Conservation (phyloP, 768 basidiomycete species). For the Rhizopogon rudus region DNA sequence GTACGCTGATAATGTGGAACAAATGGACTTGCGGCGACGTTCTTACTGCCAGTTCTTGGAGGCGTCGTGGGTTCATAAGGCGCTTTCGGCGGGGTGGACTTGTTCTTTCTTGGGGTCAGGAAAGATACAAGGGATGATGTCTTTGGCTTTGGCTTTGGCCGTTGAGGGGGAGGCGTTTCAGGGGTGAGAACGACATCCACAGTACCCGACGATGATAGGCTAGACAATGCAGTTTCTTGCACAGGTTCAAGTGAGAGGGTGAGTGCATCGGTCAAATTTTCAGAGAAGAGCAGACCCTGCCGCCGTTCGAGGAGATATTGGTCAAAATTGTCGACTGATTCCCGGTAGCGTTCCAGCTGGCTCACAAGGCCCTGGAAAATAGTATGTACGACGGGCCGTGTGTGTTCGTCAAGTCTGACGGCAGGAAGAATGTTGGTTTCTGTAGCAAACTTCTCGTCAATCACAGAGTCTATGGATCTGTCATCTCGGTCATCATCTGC, state of each 20-base stretch:
- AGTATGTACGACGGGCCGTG: slow-evolving; percentile 75
- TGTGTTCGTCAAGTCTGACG: slow-evolving; percentile 61
- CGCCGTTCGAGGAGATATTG: slow-evolving; percentile 79
- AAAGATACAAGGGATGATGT: slow-evolving; percentile 69
- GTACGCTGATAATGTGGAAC: slow-evolving; percentile 82
- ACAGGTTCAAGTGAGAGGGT: slow-evolving; percentile 61
- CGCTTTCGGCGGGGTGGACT: slow-evolving; percentile 29
- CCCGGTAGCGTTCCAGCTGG: slow-evolving; percentile 79
- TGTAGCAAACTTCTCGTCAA: slow-evolving; percentile 60
- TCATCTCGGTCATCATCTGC: slow-evolving; percentile 64
- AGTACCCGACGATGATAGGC: slow-evolving; percentile 13
- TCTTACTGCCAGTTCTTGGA: slow-evolving; percentile 35
- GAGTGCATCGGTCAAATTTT: slow-evolving; percentile 88
- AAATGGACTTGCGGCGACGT: slow-evolving; percentile 69
- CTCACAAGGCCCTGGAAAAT: slow-evolving; percentile 77
- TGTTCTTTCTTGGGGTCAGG: slow-evolving; percentile 72
- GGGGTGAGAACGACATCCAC: slow-evolving; percentile 22
- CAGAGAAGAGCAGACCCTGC: slow-evolving; percentile 85
- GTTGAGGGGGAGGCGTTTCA: slow-evolving; percentile 28
- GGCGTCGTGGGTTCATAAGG: slow-evolving; percentile 42
- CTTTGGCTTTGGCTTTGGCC: slow-evolving; percentile 46
- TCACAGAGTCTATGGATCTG: slow-evolving; percentile 70
- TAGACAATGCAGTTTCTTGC: slow-evolving; percentile 35
- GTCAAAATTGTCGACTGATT: slow-evolving; percentile 75
- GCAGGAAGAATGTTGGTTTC: slow-evolving; percentile 60